Percentiles rank a stretch among this genome's conserved stretches.
phyloP scores from a whole-genome alignment of 352 stramenopile species.

The Phytophthora boehmeriae region DNA sequence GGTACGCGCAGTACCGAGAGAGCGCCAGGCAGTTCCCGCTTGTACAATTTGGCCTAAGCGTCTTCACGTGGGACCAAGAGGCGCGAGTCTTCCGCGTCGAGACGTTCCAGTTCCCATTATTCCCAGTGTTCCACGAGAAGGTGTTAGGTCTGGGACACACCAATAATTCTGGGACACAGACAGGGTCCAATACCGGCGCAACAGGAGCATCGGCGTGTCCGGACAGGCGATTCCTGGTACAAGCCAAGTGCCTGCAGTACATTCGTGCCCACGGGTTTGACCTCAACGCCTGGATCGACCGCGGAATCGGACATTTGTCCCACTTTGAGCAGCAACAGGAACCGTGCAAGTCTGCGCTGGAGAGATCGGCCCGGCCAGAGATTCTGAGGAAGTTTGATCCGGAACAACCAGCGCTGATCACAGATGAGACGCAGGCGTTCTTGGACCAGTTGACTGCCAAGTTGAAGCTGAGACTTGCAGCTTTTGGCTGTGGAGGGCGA shows the following conservation, averaged over 20 bases:
- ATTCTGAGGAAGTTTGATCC: conserved; percentile 46
- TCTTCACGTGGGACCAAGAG: conserved; percentile 61
- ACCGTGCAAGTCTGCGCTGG: conserved; percentile 26
- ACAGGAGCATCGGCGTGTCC: conserved; percentile 24
- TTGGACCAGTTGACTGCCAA: conserved; percentile 38
- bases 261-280: conserved; percentile 81
- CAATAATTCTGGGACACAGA: neutral
- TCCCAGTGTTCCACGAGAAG: conserved; percentile 54
- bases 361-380: conserved; percentile 34
- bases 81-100: conserved; percentile 53
- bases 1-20: conserved; percentile 61
- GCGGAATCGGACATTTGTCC: conserved; percentile 72
- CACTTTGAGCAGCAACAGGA: conserved; percentile 59
- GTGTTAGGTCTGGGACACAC: conserved; percentile 7
- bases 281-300: conserved; percentile 78
- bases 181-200: neutral
- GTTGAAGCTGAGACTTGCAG: conserved; percentile 29
- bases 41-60: conserved; percentile 78
- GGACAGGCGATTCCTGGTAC: conserved; percentile 67
- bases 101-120: conserved; percentile 81
- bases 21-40: conserved; percentile 68
- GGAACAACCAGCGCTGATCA: conserved; percentile 35
- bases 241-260: conserved; percentile 80
- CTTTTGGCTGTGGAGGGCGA: conserved; percentile 26
- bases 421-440: conserved; percentile 51